Evolutionary conservation across 495 filamentous ascomycete genomes (phyloP).

Genomic region (Penicillium samsonianum): DNA sequence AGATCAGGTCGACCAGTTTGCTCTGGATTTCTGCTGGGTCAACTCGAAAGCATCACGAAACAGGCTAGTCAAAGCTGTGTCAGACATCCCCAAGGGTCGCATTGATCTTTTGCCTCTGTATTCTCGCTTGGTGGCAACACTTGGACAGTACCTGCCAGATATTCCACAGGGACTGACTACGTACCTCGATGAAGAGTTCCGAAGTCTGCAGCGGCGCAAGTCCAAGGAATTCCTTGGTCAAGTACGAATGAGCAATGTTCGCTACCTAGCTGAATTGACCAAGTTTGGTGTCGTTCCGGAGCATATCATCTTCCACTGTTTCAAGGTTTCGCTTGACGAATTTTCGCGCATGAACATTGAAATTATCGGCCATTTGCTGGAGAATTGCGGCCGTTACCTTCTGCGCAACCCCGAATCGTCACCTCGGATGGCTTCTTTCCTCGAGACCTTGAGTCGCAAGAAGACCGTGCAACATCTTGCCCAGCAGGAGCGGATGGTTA

Average conservation of each 20-base stretch:
- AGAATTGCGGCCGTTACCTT: constrained; percentile 95
- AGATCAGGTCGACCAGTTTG: constrained; percentile 86
- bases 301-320: constrained; percentile 97
- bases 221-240: constrained; percentile 96
- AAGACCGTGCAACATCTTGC: constrained; percentile 93
- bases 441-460: constrained; percentile 94
- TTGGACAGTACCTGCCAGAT: constrained; percentile 91
- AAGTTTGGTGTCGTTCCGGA: constrained; percentile 98
- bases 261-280: constrained; percentile 94
- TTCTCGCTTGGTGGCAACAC: constrained; percentile 87
- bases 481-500: constrained; percentile 95
- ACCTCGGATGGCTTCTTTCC: constrained; percentile 86
- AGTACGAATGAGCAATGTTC: constrained; percentile 90
- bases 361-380: constrained; percentile 94
- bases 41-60: constrained; percentile 98
- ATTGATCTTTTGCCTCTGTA: constrained; percentile 90
- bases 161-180: constrained; percentile 88
- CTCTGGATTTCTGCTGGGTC: constrained; percentile 95
- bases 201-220: constrained; percentile 96
- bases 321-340: constrained; percentile 96
- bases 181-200: constrained; percentile 95
- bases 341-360: constrained; percentile 99
- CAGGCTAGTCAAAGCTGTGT: constrained; percentile 85
- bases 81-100: constrained; percentile 91
- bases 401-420: constrained; percentile 92